These are phyloP conservation scores for Xylariales sp. DNA, from an alignment of 2,329 filamentous ascomycete species.

Conservation along the genomic window DNA sequence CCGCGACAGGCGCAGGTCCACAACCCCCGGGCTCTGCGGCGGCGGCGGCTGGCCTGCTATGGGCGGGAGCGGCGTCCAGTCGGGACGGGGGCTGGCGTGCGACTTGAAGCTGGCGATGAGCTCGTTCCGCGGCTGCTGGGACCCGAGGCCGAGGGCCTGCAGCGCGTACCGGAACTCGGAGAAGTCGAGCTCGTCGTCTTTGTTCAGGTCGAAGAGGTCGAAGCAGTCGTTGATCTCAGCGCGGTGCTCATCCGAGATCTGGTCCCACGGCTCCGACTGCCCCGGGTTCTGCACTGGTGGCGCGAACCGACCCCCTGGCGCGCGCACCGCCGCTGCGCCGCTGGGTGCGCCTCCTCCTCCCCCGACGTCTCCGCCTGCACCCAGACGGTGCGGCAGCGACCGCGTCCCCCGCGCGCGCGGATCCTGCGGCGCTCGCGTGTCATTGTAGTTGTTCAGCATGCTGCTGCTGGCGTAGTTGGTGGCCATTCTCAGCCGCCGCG, in stretches of 20 bases:
- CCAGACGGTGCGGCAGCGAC: constrained; percentile 21
- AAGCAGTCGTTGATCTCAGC: constrained; percentile 53
- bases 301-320: constrained; percentile 23
- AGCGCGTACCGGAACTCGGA: constrained; percentile 97
- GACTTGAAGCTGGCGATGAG: constrained; percentile 76
- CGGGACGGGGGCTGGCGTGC: constrained; percentile 70
- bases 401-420: constrained; percentile 12
- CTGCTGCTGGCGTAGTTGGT: constrained; percentile 25
- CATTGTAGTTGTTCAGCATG: constrained; percentile 26
- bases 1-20: constrained; percentile 69
- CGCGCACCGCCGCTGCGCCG: constrained; percentile 11
- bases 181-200: constrained; percentile 91
- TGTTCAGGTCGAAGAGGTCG: constrained; percentile 92
- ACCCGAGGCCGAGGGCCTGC: constrained; percentile 88
- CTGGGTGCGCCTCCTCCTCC: constrained; percentile 1
- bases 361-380: constrained; percentile 5
- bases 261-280: constrained; percentile 26
- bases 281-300: constrained; percentile 23
- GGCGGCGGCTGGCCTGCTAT: constrained; percentile 39
- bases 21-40: constrained; percentile 50
- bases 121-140: constrained; percentile 76
- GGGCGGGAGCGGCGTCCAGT: constrained; percentile 42
- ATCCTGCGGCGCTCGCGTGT: constrained; percentile 5
- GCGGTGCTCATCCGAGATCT: constrained; percentile 80
- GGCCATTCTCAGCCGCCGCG: background rate